Conservation (phyloP, 2,329 filamentous ascomycete genomes). For the Parafenestella ontariensis region DNA sequence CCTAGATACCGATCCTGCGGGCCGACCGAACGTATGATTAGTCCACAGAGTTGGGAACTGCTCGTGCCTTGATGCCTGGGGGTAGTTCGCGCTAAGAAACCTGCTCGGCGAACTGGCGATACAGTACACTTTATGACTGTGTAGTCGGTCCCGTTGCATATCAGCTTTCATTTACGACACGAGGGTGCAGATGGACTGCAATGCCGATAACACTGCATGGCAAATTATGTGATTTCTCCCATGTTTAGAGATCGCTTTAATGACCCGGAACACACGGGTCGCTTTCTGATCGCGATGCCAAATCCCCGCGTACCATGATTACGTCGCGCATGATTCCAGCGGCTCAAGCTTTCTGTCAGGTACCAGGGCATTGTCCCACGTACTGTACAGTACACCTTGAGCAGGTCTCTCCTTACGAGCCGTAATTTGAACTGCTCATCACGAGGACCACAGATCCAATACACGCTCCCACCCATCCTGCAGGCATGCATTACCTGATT, state of each 20-base stretch:
- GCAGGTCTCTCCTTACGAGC: not conserved
- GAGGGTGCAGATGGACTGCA: not conserved
- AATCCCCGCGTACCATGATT: not conserved
- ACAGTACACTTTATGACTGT: not conserved
- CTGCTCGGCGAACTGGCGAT: not conserved
- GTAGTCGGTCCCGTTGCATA: not conserved
- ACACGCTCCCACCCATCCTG: not conserved
- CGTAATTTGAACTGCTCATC: not conserved
- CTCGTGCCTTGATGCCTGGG: not conserved
- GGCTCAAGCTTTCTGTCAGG: not conserved
- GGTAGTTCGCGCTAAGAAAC: not conserved
- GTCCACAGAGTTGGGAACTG: constrained; percentile 4
- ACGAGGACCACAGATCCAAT: not conserved
- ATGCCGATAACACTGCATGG: not conserved
- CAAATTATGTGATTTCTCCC: no score
- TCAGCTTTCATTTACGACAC: not conserved
- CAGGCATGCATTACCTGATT: not conserved
- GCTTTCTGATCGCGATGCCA: not conserved
- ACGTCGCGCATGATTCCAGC: not conserved
- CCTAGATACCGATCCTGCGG: constrained; percentile 5
- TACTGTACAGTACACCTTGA: not conserved
- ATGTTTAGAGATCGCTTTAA: not conserved
- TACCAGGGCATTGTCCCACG: not conserved
- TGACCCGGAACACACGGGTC: not conserved
- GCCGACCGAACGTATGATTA: constrained; percentile 6